A percentile compares a stretch with the other conserved stretches of the same genome.
These are phyloP conservation scores for Alternaria postmessia DNA, from an alignment of 2,329 filamentous ascomycete species.

Conservation along the genomic window DNA sequence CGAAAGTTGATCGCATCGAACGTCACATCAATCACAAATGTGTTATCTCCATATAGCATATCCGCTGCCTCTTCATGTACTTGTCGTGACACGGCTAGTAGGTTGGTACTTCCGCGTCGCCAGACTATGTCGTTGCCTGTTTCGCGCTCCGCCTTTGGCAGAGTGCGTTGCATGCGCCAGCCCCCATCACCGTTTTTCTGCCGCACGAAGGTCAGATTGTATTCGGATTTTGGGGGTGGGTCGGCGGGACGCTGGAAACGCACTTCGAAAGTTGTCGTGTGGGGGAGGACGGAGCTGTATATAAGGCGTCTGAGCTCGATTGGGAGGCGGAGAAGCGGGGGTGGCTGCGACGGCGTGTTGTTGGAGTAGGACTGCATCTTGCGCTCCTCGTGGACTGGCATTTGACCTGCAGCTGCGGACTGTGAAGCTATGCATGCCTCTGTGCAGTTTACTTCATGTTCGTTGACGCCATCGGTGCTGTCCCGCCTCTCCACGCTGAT, in stretches of 20 bases:
- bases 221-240: slow-evolving; percentile 32
- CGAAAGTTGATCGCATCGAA: slow-evolving; percentile 56
- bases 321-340: slow-evolving; percentile 50
- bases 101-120: slow-evolving; percentile 52
- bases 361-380: slow-evolving; percentile 22
- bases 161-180: slow-evolving; percentile 42
- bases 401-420: neutral
- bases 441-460: slow-evolving; percentile 1
- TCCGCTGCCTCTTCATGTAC: slow-evolving; percentile 56
- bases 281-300: slow-evolving; percentile 53
- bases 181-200: slow-evolving; percentile 29
- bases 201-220: slow-evolving; percentile 44
- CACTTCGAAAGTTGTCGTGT: slow-evolving; percentile 44
- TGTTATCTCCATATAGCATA: slow-evolving; percentile 57
- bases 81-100: slow-evolving; percentile 53
- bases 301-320: slow-evolving; percentile 56
- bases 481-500: slow-evolving; percentile 25
- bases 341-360: slow-evolving; percentile 15
- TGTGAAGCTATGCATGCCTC: slow-evolving; percentile 6
- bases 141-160: slow-evolving; percentile 33
- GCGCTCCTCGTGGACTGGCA: neutral
- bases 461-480: slow-evolving; percentile 25
- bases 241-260: slow-evolving; percentile 26
- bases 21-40: slow-evolving; percentile 56
- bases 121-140: slow-evolving; percentile 52